Percentiles rank a stretch among this genome's conserved stretches.
These are phyloP conservation scores for Plectranthus barbatus DNA, from an alignment of 257 asterid species.

Conservation along the genomic window DNA sequence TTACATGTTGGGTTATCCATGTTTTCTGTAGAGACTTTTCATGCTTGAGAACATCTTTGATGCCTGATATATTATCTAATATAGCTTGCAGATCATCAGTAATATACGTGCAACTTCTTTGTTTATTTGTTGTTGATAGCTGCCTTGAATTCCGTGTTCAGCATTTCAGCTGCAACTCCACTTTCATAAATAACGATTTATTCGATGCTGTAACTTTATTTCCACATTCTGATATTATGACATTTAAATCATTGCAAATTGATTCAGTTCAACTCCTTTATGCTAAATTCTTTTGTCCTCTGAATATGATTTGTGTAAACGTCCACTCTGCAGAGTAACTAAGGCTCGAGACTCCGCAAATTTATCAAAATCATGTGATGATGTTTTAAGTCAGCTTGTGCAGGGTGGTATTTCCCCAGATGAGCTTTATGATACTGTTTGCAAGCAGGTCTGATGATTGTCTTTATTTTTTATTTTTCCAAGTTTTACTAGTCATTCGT, in stretches of 20 bases:
- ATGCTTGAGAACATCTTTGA: not conserved
- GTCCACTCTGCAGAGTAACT: slow-evolving; percentile 58
- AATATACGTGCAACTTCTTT: not conserved
- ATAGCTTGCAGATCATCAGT: slow-evolving; percentile 3
- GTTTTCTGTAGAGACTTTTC: not conserved
- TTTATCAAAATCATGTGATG: slow-evolving; percentile 86
- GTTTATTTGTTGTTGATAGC: not conserved
- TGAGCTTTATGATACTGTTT: slow-evolving; percentile 71
- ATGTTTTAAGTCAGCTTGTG: slow-evolving; percentile 69
- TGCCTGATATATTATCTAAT: not conserved
- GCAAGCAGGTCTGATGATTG: slow-evolving; percentile 64
- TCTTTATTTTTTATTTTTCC: not conserved
- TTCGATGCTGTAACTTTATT: not conserved
- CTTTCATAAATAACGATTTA: not conserved
- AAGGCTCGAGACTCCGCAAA: slow-evolving; percentile 45
- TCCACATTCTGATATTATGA: not conserved
- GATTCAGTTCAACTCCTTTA: not conserved
- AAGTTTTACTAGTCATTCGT: not conserved
- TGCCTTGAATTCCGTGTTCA: not conserved
- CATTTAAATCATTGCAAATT: not conserved
- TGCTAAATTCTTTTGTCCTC: not conserved
- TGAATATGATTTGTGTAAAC: not conserved
- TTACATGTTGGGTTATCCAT: not conserved
- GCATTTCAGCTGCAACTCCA: not conserved
- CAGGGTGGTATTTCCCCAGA: slow-evolving; percentile 79